Percentiles rank a stretch among this genome's conserved stretches.
phyloP scores from a whole-genome alignment of 306 rosid genomes.

The Spatholobus suberectus region DNA sequence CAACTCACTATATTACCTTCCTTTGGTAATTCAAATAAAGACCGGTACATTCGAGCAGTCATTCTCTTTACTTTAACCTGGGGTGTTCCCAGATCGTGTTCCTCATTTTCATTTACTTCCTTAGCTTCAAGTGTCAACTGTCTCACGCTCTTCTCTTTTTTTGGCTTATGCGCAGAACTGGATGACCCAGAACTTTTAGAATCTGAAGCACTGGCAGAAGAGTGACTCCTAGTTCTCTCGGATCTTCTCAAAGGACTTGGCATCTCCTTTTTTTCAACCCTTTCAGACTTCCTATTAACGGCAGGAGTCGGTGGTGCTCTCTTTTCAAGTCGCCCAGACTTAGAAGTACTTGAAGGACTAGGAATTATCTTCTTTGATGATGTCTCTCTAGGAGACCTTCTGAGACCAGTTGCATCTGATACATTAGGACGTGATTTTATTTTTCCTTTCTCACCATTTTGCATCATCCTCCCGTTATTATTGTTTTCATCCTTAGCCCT shows the following conservation, averaged over 20 bases:
- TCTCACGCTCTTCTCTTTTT: slow-evolving; percentile 59
- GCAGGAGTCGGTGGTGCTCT: slow-evolving; percentile 38
- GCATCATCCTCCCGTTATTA: slow-evolving; percentile 39
- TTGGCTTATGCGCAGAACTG: slow-evolving; percentile 44
- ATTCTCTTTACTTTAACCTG: slow-evolving; percentile 45
- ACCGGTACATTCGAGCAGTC: slow-evolving; percentile 55
- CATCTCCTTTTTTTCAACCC: slow-evolving; percentile 47
- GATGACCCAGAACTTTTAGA: slow-evolving; percentile 58
- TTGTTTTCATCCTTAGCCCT: slow-evolving; percentile 53
- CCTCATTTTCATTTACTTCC: slow-evolving; percentile 48
- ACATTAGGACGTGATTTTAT: slow-evolving; percentile 36
- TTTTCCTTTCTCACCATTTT: slow-evolving; percentile 47
- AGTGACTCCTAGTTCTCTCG: slow-evolving; percentile 49
- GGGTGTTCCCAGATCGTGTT: slow-evolving; percentile 35
- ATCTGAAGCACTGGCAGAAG: slow-evolving; percentile 51
- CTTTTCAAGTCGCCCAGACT: slow-evolving; percentile 57
- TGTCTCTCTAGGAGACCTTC: slow-evolving; percentile 65
- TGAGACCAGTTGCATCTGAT: slow-evolving; percentile 51
- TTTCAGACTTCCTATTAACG: slow-evolving; percentile 47
- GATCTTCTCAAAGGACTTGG: slow-evolving; percentile 70
- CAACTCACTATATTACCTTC: slow-evolving; percentile 49
- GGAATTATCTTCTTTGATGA: slow-evolving; percentile 44
- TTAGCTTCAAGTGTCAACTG: slow-evolving; percentile 52
- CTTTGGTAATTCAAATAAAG: slow-evolving; percentile 40
- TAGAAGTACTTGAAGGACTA: slow-evolving; percentile 47